Conservation (phyloP, 148 eudicot genomes). For the Arctostaphylos glauca region DNA sequence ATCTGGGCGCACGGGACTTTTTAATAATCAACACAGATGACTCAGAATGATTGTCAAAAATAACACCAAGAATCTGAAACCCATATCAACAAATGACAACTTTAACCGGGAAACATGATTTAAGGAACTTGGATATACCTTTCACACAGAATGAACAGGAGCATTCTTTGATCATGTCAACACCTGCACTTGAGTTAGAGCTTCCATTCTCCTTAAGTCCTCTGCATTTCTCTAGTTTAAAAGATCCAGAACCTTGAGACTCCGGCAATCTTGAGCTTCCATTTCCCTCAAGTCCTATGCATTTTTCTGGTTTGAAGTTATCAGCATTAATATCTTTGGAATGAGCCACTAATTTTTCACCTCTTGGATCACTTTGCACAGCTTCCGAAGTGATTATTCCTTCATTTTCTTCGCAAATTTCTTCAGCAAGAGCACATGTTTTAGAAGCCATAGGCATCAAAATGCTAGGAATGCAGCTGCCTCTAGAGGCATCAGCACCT, state of each 20-base stretch:
- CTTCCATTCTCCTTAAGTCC: conserved; percentile 37
- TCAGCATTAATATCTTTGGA: conserved; percentile 32
- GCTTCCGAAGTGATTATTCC: conserved; percentile 20
- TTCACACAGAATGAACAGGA: conserved; percentile 84
- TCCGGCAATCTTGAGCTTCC: conserved; percentile 35
- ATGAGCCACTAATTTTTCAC: conserved; percentile 23
- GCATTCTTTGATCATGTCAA: conserved; percentile 53
- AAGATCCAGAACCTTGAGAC: conserved; percentile 37
- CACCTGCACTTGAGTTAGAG: conserved; percentile 27
- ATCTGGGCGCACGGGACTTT: background rate
- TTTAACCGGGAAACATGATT: conserved; percentile 7
- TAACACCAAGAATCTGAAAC: background rate
- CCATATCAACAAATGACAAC: background rate
- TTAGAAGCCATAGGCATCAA: conserved; percentile 18
- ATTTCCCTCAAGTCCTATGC: conserved; percentile 19
- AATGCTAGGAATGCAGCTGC: conserved; percentile 17
- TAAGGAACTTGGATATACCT: conserved; percentile 37
- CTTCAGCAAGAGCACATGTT: conserved; percentile 22
- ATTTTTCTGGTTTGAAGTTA: conserved; percentile 27
- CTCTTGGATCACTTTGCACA: conserved; percentile 22
- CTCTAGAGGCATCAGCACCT: conserved; percentile 22
- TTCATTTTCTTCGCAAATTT: conserved; percentile 24
- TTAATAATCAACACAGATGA: background rate
- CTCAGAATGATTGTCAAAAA: background rate
- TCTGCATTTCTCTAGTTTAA: conserved; percentile 49